phyloP scores from a whole-genome alignment of 2,329 filamentous ascomycete genomes.

The Talaromyces amestolkiae region DNA sequence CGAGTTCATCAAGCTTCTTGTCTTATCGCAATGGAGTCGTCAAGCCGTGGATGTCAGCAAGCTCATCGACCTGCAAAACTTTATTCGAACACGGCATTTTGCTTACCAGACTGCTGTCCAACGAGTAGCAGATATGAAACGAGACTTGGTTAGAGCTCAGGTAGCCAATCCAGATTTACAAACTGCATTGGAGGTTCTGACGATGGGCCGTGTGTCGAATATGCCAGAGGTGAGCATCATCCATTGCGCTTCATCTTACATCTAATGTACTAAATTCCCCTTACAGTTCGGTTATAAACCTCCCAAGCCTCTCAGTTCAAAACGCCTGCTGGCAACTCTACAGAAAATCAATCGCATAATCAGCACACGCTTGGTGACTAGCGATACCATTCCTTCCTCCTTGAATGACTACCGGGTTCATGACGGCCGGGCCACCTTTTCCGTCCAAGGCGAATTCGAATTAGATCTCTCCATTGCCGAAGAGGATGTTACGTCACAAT shows the following conservation, averaged over 20 bases:
- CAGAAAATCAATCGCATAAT: slow-evolving; percentile 80
- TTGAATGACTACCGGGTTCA: slow-evolving; percentile 75
- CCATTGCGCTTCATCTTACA: slow-evolving; percentile 13
- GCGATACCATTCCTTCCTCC: slow-evolving; percentile 76
- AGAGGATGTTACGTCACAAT: slow-evolving; percentile 77
- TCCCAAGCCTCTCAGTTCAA: slow-evolving; percentile 66
- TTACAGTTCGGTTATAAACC: slow-evolving; percentile 71
- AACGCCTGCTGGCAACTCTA: slow-evolving; percentile 71
- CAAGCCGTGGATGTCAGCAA: slow-evolving; percentile 76
- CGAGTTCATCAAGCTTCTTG: slow-evolving; percentile 88
- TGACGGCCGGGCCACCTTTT: slow-evolving; percentile 87
- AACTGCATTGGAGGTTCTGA: slow-evolving; percentile 81
- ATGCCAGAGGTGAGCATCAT: slow-evolving; percentile 67
- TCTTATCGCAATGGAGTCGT: slow-evolving; percentile 86
- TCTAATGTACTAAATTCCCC: slow-evolving; percentile 20
- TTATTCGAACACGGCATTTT: slow-evolving; percentile 64
- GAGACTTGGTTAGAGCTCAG: slow-evolving; percentile 68
- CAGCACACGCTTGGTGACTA: slow-evolving; percentile 76
- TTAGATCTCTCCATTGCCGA: slow-evolving; percentile 87
- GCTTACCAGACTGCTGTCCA: slow-evolving; percentile 61
- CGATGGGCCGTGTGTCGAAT: slow-evolving; percentile 72
- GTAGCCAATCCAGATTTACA: slow-evolving; percentile 87
- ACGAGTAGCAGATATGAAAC: slow-evolving; percentile 69
- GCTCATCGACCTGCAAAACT: slow-evolving; percentile 80
- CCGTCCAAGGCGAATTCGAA: slow-evolving; percentile 80